Percentiles rank a stretch among this genome's conserved stretches.
These are phyloP conservation scores for Primulina tabacum DNA, from an alignment of 257 asterid species.

Conservation along the genomic window DNA sequence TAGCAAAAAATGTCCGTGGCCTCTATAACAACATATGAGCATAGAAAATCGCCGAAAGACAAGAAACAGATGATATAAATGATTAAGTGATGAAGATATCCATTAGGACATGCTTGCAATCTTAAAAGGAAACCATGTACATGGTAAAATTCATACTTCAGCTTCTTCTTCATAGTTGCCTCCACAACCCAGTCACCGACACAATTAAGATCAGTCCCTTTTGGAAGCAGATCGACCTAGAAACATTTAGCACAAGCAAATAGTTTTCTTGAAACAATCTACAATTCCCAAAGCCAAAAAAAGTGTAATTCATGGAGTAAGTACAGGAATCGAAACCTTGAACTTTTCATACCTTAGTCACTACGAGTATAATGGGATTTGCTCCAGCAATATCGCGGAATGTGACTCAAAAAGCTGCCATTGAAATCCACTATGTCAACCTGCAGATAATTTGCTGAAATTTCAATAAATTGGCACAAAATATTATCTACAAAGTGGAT, in stretches of 20 bases:
- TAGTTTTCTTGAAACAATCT: not conserved
- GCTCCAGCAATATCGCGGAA: conserved; percentile 95
- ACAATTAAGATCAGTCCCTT: conserved; percentile 91
- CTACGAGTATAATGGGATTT: conserved; percentile 85
- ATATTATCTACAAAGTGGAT: conserved; percentile 1
- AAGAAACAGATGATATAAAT: not conserved
- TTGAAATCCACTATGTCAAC: conserved; percentile 97
- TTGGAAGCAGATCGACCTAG: conserved; percentile 97
- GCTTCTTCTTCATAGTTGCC: conserved; percentile 91
- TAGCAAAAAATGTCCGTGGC: conserved; percentile 24
- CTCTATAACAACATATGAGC: conserved; percentile 15
- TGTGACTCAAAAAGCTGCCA: conserved; percentile 83
- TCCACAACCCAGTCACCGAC: conserved; percentile 99
- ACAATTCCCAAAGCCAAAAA: conserved; percentile 3
- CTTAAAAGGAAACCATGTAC: not conserved
- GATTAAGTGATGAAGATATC: not conserved
- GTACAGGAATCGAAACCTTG: not conserved
- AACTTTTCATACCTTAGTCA: conserved; percentile 66
- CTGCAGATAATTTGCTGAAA: conserved; percentile 35
- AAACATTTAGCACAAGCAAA: conserved; percentile 21
- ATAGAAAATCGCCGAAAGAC: conserved; percentile 14
- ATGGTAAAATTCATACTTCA: conserved; percentile 61
- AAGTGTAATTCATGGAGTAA: not conserved
- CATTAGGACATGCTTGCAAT: conserved; percentile 7
- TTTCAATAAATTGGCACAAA: conserved; percentile 8